Evolutionary conservation across 306 rosid genomes (phyloP).

Genomic region (Hippophae tibetana): DNA sequence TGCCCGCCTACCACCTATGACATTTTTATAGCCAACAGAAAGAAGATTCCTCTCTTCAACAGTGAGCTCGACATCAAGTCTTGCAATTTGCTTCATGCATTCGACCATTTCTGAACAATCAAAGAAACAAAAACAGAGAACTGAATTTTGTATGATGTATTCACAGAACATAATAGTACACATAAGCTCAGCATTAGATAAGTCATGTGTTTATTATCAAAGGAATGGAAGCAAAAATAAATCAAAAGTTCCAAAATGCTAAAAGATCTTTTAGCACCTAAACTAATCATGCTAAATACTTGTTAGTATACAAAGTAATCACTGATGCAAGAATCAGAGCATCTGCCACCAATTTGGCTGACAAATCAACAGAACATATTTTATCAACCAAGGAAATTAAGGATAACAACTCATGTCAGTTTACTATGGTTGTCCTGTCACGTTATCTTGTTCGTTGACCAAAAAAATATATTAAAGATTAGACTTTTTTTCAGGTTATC

Average conservation of each 20-base stretch:
- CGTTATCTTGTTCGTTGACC: too few relatives aligned
- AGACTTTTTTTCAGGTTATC: too few relatives aligned
- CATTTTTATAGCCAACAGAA: slow-evolving; percentile 94
- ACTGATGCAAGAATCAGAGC: too few relatives aligned
- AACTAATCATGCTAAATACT: neutral
- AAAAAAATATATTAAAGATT: too few relatives aligned
- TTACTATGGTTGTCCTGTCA: too few relatives aligned
- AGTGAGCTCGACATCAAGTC: slow-evolving; percentile 83
- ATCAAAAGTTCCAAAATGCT: neutral
- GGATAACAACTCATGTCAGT: too few relatives aligned
- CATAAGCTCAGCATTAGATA: neutral
- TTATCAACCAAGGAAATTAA: too few relatives aligned
- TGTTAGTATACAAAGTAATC: too few relatives aligned
- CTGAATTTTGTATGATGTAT: neutral
- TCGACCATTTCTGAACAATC: slow-evolving; percentile 80
- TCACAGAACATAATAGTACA: neutral
- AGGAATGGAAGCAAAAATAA: neutral
- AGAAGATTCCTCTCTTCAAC: slow-evolving; percentile 99
- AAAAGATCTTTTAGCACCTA: neutral
- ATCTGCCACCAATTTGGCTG: too few relatives aligned
- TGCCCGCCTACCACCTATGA: slow-evolving; percentile 90
- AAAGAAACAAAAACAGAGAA: slow-evolving; percentile 14
- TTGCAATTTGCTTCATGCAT: slow-evolving; percentile 80
- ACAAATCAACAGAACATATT: too few relatives aligned
- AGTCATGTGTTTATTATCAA: neutral